Percentiles rank a stretch among this genome's conserved stretches.
Evolutionary conservation across 495 filamentous ascomycete species (phyloP).

Genomic region (Daldinia bambusicola): DNA sequence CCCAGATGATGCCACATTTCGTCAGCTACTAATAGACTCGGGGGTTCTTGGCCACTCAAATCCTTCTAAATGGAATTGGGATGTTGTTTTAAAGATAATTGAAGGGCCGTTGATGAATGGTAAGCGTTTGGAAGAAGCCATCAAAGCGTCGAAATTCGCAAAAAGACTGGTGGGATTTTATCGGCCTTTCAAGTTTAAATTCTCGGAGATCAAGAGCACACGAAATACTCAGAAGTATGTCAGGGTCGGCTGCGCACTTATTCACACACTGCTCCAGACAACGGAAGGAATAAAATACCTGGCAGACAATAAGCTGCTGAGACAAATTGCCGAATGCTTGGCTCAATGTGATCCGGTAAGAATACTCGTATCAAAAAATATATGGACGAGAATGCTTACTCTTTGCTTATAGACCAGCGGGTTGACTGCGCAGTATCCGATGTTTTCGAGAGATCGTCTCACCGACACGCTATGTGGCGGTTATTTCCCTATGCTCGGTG

Average conservation of each 20-base stretch:
- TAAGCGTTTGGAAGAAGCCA: conserved; percentile 91
- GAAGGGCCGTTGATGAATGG: conserved; percentile 93
- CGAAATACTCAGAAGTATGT: conserved; percentile 95
- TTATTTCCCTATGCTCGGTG: conserved; percentile 92
- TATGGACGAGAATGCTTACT: conserved; percentile 30
- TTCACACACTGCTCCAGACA: conserved; percentile 85
- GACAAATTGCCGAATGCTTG: conserved; percentile 93
- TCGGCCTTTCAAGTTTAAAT: conserved; percentile 95
- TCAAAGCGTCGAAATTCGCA: conserved; percentile 93
- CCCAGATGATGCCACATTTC: conserved; percentile 90
- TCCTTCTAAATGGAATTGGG: conserved; percentile 96
- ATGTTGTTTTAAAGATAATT: conserved; percentile 86
- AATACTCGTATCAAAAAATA: conserved; percentile 11
- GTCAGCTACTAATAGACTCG: conserved; percentile 85
- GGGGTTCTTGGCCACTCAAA: conserved; percentile 86
- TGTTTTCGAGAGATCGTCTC: conserved; percentile 87
- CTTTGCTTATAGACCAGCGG: conserved; percentile 73
- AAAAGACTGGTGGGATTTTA: conserved; percentile 95
- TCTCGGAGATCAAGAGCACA: conserved; percentile 84
- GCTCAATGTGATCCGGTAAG: conserved; percentile 84
- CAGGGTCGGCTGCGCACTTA: conserved; percentile 83
- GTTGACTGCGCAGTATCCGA: conserved; percentile 82
- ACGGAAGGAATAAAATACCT: conserved; percentile 85
- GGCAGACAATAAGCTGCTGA: conserved; percentile 88
- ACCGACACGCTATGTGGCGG: conserved; percentile 85